Conservation (phyloP, 768 basidiomycete species). For the Austroboletus eburneus region DNA sequence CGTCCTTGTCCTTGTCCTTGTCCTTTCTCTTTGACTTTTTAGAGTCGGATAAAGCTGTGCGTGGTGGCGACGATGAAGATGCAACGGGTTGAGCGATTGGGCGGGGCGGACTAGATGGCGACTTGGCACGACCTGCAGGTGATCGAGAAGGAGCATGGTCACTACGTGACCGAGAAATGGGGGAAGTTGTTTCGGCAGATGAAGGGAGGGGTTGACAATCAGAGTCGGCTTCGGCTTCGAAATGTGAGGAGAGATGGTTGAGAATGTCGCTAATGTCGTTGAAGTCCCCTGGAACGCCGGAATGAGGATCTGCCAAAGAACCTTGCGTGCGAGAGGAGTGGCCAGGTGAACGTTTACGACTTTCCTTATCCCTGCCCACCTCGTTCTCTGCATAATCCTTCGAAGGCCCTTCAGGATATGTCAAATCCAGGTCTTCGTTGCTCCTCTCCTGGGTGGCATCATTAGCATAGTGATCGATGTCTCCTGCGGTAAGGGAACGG, state of each 20-base stretch:
- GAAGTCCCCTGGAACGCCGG: constrained; percentile 55
- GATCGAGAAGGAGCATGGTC: constrained; percentile 19
- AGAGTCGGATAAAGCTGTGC: constrained; percentile 18
- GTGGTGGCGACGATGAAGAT: constrained; percentile 45
- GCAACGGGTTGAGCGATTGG: constrained; percentile 40
- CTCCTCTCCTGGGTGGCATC: constrained; percentile 31
- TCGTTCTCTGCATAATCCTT: constrained; percentile 11
- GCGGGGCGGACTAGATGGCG: constrained; percentile 36
- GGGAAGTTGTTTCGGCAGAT: constrained; percentile 24
- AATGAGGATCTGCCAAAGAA: constrained; percentile 40
- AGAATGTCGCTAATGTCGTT: constrained; percentile 75
- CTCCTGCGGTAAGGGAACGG: constrained; percentile 66
- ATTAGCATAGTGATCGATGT: constrained; percentile 19
- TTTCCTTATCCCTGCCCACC: constrained; percentile 40
- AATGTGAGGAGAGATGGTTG: constrained; percentile 66
- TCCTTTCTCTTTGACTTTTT: constrained; percentile 28
- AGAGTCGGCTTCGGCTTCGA: constrained; percentile 53
- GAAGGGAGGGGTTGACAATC: constrained; percentile 40
- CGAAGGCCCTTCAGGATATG: constrained; percentile 42
- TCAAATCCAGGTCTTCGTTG: constrained; percentile 51
- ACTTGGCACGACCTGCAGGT: constrained; percentile 25
- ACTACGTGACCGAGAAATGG: constrained; percentile 28
- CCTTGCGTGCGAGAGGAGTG: constrained; percentile 20
- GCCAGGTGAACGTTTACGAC: constrained; percentile 34
- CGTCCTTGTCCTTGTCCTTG: constrained; percentile 24